These are phyloP conservation scores for Magnaporthiopsis rhizophila DNA, from an alignment of 2,329 filamentous ascomycete genomes.

Conservation along the genomic window DNA sequence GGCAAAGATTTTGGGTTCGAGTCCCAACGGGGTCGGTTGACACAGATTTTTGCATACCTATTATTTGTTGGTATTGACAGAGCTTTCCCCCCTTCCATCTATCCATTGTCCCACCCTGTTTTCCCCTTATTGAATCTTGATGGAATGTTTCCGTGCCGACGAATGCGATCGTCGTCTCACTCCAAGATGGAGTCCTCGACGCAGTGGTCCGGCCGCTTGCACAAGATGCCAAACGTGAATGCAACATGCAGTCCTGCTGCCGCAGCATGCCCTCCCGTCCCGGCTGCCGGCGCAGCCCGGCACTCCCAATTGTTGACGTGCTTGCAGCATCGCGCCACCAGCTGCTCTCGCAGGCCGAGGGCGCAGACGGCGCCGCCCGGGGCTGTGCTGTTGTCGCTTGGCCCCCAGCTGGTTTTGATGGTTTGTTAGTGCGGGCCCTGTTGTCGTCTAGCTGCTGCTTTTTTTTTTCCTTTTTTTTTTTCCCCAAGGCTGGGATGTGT, in stretches of 20 bases:
- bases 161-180: no score
- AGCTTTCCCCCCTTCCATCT: no score
- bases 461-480: no score
- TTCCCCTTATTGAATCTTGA: no score
- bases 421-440: background rate
- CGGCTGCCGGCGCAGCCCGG: background rate
- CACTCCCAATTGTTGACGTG: conserved; percentile 8
- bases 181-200: conserved; percentile 4
- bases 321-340: conserved; percentile 6
- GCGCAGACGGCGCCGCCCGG: background rate
- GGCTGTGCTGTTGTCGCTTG: background rate
- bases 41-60: background rate
- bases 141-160: no score
- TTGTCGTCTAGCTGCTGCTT: no score
- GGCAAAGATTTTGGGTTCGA: conserved; percentile 18
- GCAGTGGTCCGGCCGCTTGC: conserved; percentile 5
- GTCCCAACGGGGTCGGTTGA: conserved; percentile 15
- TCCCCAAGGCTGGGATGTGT: no score
- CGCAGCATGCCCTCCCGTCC: no score
- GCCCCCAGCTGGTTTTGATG: background rate
- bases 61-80: background rate
- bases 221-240: conserved; percentile 7
- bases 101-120: no score
- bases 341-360: background rate
- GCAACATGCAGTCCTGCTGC: background rate